Base-by-base conservation (phyloP, 495 filamentous ascomycete genomes). In the Penicillium turbatum region DNA sequence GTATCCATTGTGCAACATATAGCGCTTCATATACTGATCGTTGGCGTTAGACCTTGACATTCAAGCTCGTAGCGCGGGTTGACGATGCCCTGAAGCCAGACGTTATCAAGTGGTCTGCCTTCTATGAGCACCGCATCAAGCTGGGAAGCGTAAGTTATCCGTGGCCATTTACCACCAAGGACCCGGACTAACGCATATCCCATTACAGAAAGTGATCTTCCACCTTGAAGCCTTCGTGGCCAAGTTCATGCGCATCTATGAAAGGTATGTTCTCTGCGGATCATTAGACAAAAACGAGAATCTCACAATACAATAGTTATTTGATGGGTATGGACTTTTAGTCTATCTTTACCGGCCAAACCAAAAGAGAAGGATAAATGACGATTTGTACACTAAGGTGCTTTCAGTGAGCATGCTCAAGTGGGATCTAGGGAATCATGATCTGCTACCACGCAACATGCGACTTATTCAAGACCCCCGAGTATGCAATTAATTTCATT, bases 151-250 rank as follows among this genome's bases (percentile, higher is more conserved):
- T 85, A 73, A 70, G 54, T 54, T 31, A 53, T 31, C 3, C 0
- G 0, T 32, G 19, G 9, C 4, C 21, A 12, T 0, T 24, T 24
- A 6, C 19, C 12, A 21, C n/a, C 49, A 30, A 6, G 9, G 16
- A 57, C 32, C 2, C 31, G 30, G 47, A 13, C 67, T 72, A 43
- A 72, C 36, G 26, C 42, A 12, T 2, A 8, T 44, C 7, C 21
- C 37, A 10, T n/a, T 62, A 56, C 45, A 85, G 77, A 98, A 98
- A 81, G 86, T 92, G 21, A 97, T 98, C 41, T 98, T 98, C 69
- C 93, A 98, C 60, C 79, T 98, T 0, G 93, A 98, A 74, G 93
- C 93, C 19, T 98, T 97, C 72, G 92, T 98, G 31, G 92, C 95
- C 27, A 96, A 96, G 74, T 92, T 96, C 67, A 97, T 98, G 90